These are phyloP conservation scores for Comarum palustre DNA, from an alignment of 306 rosid species.

Conservation along the genomic window DNA sequence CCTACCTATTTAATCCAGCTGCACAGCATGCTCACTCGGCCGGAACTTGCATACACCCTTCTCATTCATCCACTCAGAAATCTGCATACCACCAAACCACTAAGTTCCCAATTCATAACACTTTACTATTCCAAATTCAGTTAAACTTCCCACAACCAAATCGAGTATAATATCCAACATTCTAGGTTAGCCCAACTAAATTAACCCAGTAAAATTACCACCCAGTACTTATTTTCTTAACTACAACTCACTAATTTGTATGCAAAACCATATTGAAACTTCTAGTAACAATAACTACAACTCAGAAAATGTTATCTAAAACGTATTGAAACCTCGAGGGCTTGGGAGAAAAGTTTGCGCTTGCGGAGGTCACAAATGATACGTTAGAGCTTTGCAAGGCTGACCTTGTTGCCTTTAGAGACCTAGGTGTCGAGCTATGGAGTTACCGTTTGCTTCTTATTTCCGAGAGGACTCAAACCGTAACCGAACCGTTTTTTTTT, in stretches of 20 bases:
- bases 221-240: background rate
- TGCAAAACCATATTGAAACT: background rate
- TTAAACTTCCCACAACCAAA: background rate
- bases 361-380: slow-evolving; percentile 80
- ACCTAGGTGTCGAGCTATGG: slow-evolving; percentile 78
- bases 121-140: background rate
- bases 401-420: slow-evolving; percentile 56
- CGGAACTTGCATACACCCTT: slow-evolving; percentile 71
- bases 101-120: background rate
- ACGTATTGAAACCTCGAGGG: slow-evolving; percentile 52
- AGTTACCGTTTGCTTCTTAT: slow-evolving; percentile 36
- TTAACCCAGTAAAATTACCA: background rate
- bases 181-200: background rate
- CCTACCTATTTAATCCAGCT: slow-evolving; percentile 73
- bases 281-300: background rate
- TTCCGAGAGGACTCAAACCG: slow-evolving; percentile 71
- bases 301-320: background rate
- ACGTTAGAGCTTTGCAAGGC: slow-evolving; percentile 69
- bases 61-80: slow-evolving; percentile 80
- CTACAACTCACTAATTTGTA: background rate
- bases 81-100: slow-evolving; percentile 38
- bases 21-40: slow-evolving; percentile 64
- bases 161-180: background rate
- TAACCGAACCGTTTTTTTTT: too few species aligned
- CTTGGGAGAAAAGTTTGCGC: slow-evolving; percentile 68